Conservation (phyloP, 352 stramenopile species). For the Phytophthora europaea region DNA sequence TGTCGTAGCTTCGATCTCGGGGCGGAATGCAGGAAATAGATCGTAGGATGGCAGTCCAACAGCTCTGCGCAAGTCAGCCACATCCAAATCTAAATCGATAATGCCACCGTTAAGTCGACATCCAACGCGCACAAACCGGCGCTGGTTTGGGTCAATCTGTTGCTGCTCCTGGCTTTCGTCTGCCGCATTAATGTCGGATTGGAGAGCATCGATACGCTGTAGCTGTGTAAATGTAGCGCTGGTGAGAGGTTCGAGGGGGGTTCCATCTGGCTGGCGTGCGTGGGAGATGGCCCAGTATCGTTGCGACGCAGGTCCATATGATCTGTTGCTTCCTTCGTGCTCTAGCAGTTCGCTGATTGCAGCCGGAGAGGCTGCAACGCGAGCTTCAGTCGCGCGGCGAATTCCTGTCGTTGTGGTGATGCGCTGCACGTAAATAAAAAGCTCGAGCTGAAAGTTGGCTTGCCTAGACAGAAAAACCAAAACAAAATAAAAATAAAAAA, state of each 20-base stretch:
- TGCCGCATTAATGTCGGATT: not conserved
- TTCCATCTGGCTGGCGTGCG: not conserved
- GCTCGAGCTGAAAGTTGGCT: conserved; percentile 5
- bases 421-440: conserved; percentile 1
- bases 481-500: not conserved
- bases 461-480: not conserved
- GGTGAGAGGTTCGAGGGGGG: not conserved
- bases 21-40: not conserved
- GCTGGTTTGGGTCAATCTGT: not conserved
- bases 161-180: not conserved
- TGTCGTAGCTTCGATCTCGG: not conserved
- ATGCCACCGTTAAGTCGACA: not conserved
- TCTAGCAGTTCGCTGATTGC: not conserved
- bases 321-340: not conserved
- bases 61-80: not conserved
- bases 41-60: not conserved
- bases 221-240: conserved; percentile 1
- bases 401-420: not conserved
- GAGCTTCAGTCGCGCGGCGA: not conserved
- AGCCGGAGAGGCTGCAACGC: not conserved
- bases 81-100: not conserved
- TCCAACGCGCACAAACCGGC: not conserved
- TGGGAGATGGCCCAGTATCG: not conserved
- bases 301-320: not conserved
- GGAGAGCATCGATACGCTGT: not conserved